Conservation (phyloP, 2,329 filamentous ascomycete genomes). For the Thelonectria olida region DNA sequence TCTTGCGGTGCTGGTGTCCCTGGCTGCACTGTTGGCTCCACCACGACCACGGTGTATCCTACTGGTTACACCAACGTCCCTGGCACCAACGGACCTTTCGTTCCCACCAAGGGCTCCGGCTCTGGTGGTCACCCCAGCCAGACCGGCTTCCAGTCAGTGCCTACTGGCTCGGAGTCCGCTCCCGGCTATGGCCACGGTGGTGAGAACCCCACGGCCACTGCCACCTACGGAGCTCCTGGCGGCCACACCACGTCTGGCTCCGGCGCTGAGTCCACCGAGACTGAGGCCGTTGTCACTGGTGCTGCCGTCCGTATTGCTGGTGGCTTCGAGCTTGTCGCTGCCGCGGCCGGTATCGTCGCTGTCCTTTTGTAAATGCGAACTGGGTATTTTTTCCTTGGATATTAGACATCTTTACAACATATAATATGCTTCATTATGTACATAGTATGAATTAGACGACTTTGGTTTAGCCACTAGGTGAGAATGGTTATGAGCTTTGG, state of each 20-base stretch:
- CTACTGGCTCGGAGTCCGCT: background rate
- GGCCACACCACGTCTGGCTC: background rate
- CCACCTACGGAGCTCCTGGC: slow-evolving; percentile 4
- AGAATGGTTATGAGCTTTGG: slow-evolving; percentile 40
- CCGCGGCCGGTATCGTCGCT: slow-evolving; percentile 44
- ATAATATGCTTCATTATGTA: slow-evolving; percentile 43
- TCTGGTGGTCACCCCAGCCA: slow-evolving; percentile 17
- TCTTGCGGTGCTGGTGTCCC: slow-evolving; percentile 42
- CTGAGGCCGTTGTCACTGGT: slow-evolving; percentile 29
- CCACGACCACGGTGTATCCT: slow-evolving; percentile 41
- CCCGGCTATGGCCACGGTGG: background rate
- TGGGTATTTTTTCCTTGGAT: slow-evolving; percentile 31
- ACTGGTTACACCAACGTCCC: slow-evolving; percentile 47
- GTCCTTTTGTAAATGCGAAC: slow-evolving; percentile 45
- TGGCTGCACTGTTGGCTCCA: slow-evolving; percentile 44
- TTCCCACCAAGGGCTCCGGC: background rate
- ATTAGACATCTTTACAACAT: slow-evolving; percentile 32
- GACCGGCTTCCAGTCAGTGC: slow-evolving; percentile 6
- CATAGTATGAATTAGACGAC: slow-evolving; percentile 41
- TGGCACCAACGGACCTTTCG: slow-evolving; percentile 21
- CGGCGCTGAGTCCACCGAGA: slow-evolving; percentile 5
- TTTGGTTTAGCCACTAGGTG: slow-evolving; percentile 33
- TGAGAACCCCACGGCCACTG: background rate
- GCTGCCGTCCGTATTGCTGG: slow-evolving; percentile 45
- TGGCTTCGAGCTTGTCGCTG: slow-evolving; percentile 42